phyloP scores from a whole-genome alignment of 2,329 filamentous ascomycete species.

The Hypomyces rosellus region DNA sequence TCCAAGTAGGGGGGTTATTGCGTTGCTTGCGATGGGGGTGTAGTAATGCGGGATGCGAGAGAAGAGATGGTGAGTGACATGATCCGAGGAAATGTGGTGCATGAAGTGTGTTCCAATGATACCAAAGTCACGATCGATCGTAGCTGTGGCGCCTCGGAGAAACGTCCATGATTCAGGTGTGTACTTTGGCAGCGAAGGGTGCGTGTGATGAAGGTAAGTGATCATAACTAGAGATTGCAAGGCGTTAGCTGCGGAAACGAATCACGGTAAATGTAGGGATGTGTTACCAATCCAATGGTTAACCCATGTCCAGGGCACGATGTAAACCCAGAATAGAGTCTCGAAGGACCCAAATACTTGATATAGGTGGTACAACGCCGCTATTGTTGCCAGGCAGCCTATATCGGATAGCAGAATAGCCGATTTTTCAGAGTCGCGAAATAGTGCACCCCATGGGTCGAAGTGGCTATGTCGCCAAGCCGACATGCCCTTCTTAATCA shows the following conservation, averaged over 20 bases:
- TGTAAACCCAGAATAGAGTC: constrained; percentile 53
- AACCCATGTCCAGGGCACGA: constrained; percentile 61
- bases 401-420: constrained; percentile 55
- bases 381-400: constrained; percentile 47
- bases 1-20: constrained; percentile 9
- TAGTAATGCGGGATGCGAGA: constrained; percentile 15
- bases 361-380: constrained; percentile 47
- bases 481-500: constrained; percentile 1
- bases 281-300: constrained; percentile 60
- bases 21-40: constrained; percentile 6
- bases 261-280: constrained; percentile 14
- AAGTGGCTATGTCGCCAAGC: constrained; percentile 47
- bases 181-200: constrained; percentile 38
- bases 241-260: background rate
- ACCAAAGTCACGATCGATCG: constrained; percentile 57
- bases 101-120: constrained; percentile 57
- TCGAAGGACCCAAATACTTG: constrained; percentile 34
- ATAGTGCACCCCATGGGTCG: constrained; percentile 55
- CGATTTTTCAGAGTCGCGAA: constrained; percentile 49
- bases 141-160: constrained; percentile 53
- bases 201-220: constrained; percentile 62
- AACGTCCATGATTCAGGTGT: constrained; percentile 53
- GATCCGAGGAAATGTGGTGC: constrained; percentile 55
- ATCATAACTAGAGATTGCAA: constrained; percentile 50
- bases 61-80: constrained; percentile 57